These are phyloP conservation scores for Megacollybia platyphylla DNA, from an alignment of 1,284 basidiomycete genomes.

Conservation along the genomic window DNA sequence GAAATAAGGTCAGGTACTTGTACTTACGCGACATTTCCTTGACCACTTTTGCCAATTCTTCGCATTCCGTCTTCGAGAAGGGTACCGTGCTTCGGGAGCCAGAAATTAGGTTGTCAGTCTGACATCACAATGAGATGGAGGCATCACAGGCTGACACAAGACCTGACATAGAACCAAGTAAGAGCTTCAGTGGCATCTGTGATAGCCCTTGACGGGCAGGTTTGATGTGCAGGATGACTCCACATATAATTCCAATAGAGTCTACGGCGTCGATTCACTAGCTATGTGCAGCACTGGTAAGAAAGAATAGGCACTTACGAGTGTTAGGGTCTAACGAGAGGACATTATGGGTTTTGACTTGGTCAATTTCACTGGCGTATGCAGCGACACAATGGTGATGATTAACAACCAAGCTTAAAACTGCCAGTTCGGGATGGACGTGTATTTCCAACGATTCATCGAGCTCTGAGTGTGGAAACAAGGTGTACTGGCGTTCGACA, in stretches of 20 bases:
- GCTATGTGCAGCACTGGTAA: not conserved
- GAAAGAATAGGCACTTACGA: constrained; percentile 11
- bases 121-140: not conserved
- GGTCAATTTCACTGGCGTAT: constrained; percentile 17
- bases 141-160: not conserved
- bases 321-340: constrained; percentile 13
- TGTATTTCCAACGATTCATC: constrained; percentile 28
- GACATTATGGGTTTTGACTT: constrained; percentile 11
- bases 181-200: constrained; percentile 34
- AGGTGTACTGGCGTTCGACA: not conserved
- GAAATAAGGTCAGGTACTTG: not conserved
- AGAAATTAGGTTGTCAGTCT: constrained; percentile 36
- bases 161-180: constrained; percentile 32
- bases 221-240: constrained; percentile 31
- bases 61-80: constrained; percentile 39
- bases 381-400: constrained; percentile 28
- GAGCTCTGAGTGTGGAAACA: constrained; percentile 10
- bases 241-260: constrained; percentile 40
- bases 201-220: constrained; percentile 22
- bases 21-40: constrained; percentile 17
- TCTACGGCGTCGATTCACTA: constrained; percentile 30
- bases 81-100: constrained; percentile 28
- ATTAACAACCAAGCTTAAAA: constrained; percentile 22
- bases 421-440: constrained; percentile 14
- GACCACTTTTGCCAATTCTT: constrained; percentile 27